phyloP scores from a whole-genome alignment of 1,139 yeast species.

The Debaryomyces sp. region DNA sequence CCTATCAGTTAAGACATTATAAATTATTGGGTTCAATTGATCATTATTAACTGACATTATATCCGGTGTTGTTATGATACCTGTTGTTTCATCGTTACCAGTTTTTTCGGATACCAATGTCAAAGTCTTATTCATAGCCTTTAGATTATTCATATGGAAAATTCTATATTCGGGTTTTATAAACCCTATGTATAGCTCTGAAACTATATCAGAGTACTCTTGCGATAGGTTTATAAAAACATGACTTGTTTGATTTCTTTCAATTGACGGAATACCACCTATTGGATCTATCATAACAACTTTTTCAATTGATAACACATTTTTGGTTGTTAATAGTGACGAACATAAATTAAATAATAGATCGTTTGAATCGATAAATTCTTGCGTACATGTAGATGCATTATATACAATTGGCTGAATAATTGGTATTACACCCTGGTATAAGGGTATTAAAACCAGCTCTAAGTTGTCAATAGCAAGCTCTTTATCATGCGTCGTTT shows the following conservation, averaged over 20 bases:
- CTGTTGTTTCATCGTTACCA: conserved; percentile 47
- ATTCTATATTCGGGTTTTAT: conserved; percentile 47
- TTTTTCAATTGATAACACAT: conserved; percentile 69
- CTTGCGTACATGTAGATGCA: conserved; percentile 30
- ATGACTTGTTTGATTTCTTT: conserved; percentile 80
- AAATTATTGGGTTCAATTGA: conserved; percentile 75
- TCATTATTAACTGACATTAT: conserved; percentile 47
- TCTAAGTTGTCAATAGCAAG: conserved; percentile 29
- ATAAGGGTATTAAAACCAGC: conserved; percentile 43
- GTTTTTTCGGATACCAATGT: conserved; percentile 32
- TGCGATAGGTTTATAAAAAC: conserved; percentile 85
- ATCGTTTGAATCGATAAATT: conserved; percentile 36
- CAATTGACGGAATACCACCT: conserved; percentile 94
- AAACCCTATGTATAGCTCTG: conserved; percentile 63
- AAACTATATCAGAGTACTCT: conserved; percentile 67
- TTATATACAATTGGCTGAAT: conserved; percentile 61
- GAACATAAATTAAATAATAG: conserved; percentile 31
- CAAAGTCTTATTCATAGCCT: conserved; percentile 52
- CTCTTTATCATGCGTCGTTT: conserved; percentile 12
- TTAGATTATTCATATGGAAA: conserved; percentile 56
- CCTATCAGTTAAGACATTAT: conserved; percentile 87
- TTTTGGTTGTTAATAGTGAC: conserved; percentile 28
- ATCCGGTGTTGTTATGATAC: conserved; percentile 44
- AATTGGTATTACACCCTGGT: conserved; percentile 58
- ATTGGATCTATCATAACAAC: conserved; percentile 73